Evolutionary conservation across 331 rosid genomes (phyloP).

Genomic region (Spiraea crenata): DNA sequence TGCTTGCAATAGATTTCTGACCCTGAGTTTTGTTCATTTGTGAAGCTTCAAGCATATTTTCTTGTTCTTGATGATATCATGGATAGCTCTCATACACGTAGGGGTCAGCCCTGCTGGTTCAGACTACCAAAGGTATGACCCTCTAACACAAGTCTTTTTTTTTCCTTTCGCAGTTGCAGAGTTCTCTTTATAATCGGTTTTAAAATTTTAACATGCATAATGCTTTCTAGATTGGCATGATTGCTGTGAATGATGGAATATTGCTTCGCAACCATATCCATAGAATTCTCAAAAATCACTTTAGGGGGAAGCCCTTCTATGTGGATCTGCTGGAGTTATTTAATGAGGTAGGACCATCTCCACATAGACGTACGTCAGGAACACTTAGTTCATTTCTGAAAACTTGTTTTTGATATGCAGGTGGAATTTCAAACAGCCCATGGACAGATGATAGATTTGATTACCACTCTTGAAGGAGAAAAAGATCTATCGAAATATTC

Average conservation of each 20-base stretch:
- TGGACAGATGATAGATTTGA: conserved; percentile 96
- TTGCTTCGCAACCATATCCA: conserved; percentile 71
- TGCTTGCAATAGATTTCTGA: background rate
- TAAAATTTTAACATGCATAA: background rate
- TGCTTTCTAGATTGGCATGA: conserved; percentile 44
- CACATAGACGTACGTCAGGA: background rate
- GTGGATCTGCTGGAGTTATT: conserved; percentile 86
- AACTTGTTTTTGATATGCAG: conserved; percentile 24
- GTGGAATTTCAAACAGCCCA: conserved; percentile 96
- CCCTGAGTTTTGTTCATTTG: background rate
- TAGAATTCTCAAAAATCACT: conserved; percentile 78
- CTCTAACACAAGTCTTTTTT: background rate
- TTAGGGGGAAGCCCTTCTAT: conserved; percentile 71
- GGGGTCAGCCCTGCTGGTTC: conserved; percentile 97
- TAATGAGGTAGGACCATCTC: conserved; percentile 58
- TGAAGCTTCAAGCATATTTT: conserved; percentile 92
- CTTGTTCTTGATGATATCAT: conserved; percentile 93
- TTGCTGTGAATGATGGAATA: conserved; percentile 54
- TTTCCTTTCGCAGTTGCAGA: conserved; percentile 7
- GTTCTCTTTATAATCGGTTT: conserved; percentile 1
- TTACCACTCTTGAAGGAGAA: conserved; percentile 53
- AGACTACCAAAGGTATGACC: conserved; percentile 72
- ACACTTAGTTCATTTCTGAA: background rate
- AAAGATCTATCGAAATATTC: conserved; percentile 47
- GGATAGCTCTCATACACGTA: conserved; percentile 89